Evolutionary conservation across 2,329 filamentous ascomycete species (phyloP), one percentile per base, ranked within the genome.

Genomic region (Fusarium sp.): DNA sequence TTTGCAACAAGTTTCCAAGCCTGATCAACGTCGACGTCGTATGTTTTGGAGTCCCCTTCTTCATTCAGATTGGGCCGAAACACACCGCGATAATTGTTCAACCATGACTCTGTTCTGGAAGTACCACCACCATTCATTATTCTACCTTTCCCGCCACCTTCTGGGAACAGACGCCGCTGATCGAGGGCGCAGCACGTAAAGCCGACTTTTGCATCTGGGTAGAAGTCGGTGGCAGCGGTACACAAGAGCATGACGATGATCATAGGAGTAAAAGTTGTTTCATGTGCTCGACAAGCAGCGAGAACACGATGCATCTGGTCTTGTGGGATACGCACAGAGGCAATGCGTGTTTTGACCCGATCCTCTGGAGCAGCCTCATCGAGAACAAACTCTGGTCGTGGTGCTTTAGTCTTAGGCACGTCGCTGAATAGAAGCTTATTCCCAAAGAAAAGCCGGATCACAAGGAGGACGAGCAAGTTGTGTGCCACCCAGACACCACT

Each of bases 191-290:
- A 73, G 8, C 62, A 44, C 1, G 57, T 45, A 1, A 62, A 49
- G 14, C 62, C 68, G 4, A 76, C 55, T 40, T 69, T 72, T 1
- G 74, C 74, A 8, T 72, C 49, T 0, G 72, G 74, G 26, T 73
- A 76, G 17, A 58, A 66, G 17, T 76, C 74, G 13, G 34, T 58
- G 1, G 65, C 65, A 6, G 75, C 45, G 1, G 72, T 66, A 33
- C 54, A 54, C 2, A 56, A 20, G 6, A 66, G n/a, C 48, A 69
- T 50, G 3, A 62, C 50, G 1, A 55, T 62, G 3, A 76, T 28
- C 2, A 76, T 55, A 2, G 74, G 72, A 1, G 74, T 76, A 14
- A 76, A 74, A 0, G 66, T 76, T 8, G 68, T 64, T 1, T 68
- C 48, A 10, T 65, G 36, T 14, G 51, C 52, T 5, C 72, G 74